Conservation (phyloP, 345 rosid species). For the Sapria himalayana region DNA sequence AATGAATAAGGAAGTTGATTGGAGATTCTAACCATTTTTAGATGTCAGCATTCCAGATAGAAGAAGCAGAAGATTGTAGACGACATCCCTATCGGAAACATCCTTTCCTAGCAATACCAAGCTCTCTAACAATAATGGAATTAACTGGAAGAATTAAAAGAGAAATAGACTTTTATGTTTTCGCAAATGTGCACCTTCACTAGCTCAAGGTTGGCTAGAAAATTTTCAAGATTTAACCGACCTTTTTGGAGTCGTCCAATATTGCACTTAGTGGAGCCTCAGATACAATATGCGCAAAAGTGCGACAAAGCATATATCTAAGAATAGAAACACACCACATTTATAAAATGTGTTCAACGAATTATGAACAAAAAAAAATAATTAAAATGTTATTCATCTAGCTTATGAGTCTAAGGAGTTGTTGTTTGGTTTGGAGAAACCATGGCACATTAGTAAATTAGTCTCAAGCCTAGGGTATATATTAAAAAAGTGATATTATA, state of each 20-base stretch:
- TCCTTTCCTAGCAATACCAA: constrained; percentile 29
- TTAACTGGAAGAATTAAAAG: constrained; percentile 28
- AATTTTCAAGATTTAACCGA: constrained; percentile 12
- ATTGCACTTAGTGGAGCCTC: constrained; percentile 47
- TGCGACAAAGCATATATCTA: constrained; percentile 46
- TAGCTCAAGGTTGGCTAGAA: constrained; percentile 6
- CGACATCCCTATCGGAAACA: constrained; percentile 26
- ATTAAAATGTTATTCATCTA: too few species aligned
- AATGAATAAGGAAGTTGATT: too few species aligned
- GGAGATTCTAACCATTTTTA: constrained; percentile 33
- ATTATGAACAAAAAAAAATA: neutral
- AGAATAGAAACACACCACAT: constrained; percentile 9
- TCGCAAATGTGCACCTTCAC: constrained; percentile 4
- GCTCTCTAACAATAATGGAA: constrained; percentile 46
- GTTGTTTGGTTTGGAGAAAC: too few species aligned
- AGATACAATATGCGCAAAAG: constrained; percentile 45
- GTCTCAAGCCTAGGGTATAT: too few species aligned
- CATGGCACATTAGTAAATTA: too few species aligned
- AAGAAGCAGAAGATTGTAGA: constrained; percentile 49
- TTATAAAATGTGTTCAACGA: constrained; percentile 6
- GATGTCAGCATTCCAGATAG: constrained; percentile 63
- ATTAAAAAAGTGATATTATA: too few species aligned
- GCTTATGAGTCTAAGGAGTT: too few species aligned
- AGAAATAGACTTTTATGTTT: constrained; percentile 1
- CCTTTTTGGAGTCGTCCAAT: constrained; percentile 53